Evolutionary conservation across 306 rosid genomes (phyloP).

Genomic region (Glycine tomentella): DNA sequence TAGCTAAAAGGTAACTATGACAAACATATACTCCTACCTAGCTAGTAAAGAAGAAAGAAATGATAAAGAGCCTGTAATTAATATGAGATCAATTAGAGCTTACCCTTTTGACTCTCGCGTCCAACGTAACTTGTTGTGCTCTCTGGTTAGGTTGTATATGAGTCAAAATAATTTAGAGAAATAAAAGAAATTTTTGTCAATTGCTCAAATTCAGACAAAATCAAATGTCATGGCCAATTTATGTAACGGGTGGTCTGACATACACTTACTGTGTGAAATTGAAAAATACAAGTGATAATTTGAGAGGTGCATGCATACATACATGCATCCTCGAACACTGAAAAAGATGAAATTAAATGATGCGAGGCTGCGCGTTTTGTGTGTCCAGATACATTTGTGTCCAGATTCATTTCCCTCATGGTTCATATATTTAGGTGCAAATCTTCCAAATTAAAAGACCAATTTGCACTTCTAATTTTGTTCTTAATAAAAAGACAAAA

Average conservation of each 20-base stretch:
- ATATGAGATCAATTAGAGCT: neutral
- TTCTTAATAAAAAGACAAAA: neutral
- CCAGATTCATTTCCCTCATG: slow-evolving; percentile 30
- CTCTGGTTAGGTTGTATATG: no score
- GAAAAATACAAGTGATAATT: neutral
- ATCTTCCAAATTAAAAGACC: neutral
- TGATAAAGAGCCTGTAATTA: neutral
- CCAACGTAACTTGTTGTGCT: no score
- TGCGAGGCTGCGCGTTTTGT: slow-evolving; percentile 7
- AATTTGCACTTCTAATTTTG: slow-evolving; percentile 5
- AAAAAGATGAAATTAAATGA: neutral
- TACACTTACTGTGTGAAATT: neutral
- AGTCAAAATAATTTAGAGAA: no score
- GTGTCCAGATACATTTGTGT: slow-evolving; percentile 36
- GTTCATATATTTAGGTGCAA: neutral
- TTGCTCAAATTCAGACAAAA: neutral
- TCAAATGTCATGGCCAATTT: neutral
- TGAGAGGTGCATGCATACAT: no score
- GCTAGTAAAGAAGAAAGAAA: no score
- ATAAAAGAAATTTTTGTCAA: no score
- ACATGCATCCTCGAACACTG: slow-evolving; percentile 12
- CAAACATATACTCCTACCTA: no score
- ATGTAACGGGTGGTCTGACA: neutral
- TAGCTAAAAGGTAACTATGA: neutral
- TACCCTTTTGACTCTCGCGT: neutral